phyloP scores from a whole-genome alignment of 2,329 filamentous ascomycete species.

The Penicillium sp. region DNA sequence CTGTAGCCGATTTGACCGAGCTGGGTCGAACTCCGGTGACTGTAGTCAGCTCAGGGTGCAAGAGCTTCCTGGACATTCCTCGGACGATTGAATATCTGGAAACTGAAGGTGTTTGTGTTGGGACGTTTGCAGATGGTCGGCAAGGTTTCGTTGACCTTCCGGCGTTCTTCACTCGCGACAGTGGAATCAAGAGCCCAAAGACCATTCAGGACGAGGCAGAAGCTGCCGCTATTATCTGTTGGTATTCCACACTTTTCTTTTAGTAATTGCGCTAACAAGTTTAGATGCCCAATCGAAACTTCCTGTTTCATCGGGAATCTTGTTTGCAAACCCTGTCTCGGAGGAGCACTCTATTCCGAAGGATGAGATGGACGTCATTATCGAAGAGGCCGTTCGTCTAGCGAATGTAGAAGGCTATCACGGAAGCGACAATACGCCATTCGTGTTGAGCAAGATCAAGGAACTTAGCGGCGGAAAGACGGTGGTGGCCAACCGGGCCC shows the following conservation, averaged over 20 bases:
- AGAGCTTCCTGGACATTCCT: conserved; percentile 92
- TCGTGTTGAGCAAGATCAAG: conserved; percentile 77
- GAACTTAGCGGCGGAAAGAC: conserved; percentile 75
- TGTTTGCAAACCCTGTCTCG: conserved; percentile 90
- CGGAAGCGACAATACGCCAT: conserved; percentile 83
- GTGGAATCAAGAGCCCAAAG: conserved; percentile 77
- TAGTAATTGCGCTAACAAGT: conserved; percentile 9
- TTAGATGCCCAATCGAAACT: conserved; percentile 73
- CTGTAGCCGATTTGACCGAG: conserved; percentile 84
- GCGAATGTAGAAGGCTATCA: conserved; percentile 68
- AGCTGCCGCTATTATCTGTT: conserved; percentile 84
- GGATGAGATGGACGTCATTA: conserved; percentile 70
- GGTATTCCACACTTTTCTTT: conserved; percentile 34
- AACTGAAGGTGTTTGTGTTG: conserved; percentile 75
- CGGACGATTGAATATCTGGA: conserved; percentile 83
- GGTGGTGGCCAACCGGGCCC: conserved; percentile 73
- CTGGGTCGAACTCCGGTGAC: conserved; percentile 86
- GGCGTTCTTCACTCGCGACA: conserved; percentile 90
- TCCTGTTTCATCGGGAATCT: conserved; percentile 75
- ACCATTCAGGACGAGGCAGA: conserved; percentile 76
- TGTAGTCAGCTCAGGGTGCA: conserved; percentile 88
- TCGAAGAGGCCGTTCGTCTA: conserved; percentile 70
- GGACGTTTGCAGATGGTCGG: conserved; percentile 86
- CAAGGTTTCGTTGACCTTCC: conserved; percentile 79
- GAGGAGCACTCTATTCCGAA: conserved; percentile 71